Evolutionary conservation across 208 protist species (phyloP).

Genomic region (Trichomonas vaginalis): DNA sequence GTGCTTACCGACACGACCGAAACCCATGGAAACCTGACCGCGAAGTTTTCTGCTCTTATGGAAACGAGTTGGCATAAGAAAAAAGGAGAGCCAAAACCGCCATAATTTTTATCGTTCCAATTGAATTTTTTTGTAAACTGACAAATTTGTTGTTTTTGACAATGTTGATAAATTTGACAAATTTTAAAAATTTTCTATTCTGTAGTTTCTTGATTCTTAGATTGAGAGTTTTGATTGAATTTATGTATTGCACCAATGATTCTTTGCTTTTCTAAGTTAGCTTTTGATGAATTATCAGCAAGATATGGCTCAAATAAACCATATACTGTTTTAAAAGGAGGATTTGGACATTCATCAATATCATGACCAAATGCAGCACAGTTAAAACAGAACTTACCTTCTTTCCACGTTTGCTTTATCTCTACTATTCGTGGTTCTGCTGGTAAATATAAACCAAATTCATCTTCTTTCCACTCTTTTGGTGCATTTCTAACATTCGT

Average conservation of each 20-base stretch:
- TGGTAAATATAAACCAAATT: not conserved
- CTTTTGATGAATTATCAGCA: not conserved
- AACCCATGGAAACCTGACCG: slow-evolving; percentile 37
- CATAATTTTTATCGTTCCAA: too few species aligned
- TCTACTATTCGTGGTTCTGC: not conserved
- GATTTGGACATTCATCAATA: not conserved
- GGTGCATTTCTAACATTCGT: not conserved
- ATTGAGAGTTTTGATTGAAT: not conserved
- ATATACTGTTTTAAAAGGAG: not conserved
- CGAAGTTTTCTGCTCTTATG: slow-evolving; percentile 43
- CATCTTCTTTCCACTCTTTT: not conserved
- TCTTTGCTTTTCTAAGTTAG: not conserved
- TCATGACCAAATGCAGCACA: not conserved
- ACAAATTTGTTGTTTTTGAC: too few species aligned
- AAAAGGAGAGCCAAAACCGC: too few species aligned
- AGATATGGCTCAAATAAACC: not conserved
- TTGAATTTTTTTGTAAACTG: too few species aligned
- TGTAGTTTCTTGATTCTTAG: not conserved
- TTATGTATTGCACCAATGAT: not conserved
- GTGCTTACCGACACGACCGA: slow-evolving; percentile 79
- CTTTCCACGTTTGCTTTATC: not conserved
- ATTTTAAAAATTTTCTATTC: too few species aligned
- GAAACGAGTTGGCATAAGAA: slow-evolving; percentile 30
- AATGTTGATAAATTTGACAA: too few species aligned
- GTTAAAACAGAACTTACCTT: not conserved